These are phyloP conservation scores for Circinella umbellata DNA, from an alignment of 371 early-diverging fungal genomes.

Conservation along the genomic window DNA sequence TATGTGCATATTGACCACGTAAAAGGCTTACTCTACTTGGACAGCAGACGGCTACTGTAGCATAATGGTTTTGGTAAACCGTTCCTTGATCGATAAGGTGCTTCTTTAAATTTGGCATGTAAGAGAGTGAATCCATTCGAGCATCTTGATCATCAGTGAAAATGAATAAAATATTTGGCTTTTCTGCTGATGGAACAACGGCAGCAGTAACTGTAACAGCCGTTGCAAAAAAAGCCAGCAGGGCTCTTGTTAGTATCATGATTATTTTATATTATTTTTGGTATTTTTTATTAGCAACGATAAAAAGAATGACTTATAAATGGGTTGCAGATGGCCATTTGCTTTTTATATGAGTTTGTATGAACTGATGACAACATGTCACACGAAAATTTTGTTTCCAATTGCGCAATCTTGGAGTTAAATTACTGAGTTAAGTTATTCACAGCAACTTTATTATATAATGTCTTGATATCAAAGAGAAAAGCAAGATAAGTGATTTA, in stretches of 20 bases:
- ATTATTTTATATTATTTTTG: neutral
- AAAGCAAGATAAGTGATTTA: too few relatives aligned
- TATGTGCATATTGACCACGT: constrained; percentile 67
- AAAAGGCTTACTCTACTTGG: constrained; percentile 65
- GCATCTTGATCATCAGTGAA: constrained; percentile 71
- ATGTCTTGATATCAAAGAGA: too few relatives aligned
- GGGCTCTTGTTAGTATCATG: neutral
- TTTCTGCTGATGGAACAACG: neutral
- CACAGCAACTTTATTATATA: too few relatives aligned
- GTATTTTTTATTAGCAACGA: neutral
- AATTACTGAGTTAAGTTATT: too few relatives aligned
- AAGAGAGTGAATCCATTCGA: constrained; percentile 56
- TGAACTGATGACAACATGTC: neutral
- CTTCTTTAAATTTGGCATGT: constrained; percentile 68
- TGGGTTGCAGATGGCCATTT: too few relatives aligned
- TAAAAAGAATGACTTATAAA: too few relatives aligned
- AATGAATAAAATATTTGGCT: constrained; percentile 67
- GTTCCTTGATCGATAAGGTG: constrained; percentile 64
- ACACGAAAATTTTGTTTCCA: neutral
- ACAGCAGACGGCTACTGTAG: constrained; percentile 70
- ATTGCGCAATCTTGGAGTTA: neutral
- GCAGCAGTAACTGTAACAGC: neutral
- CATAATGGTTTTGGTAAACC: constrained; percentile 61
- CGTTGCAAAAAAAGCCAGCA: neutral
- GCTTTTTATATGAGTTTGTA: too few relatives aligned